Percentiles rank a stretch among this genome's conserved stretches.
phyloP scores from a whole-genome alignment of 257 asterid species.

The Osmanthus fragrans region DNA sequence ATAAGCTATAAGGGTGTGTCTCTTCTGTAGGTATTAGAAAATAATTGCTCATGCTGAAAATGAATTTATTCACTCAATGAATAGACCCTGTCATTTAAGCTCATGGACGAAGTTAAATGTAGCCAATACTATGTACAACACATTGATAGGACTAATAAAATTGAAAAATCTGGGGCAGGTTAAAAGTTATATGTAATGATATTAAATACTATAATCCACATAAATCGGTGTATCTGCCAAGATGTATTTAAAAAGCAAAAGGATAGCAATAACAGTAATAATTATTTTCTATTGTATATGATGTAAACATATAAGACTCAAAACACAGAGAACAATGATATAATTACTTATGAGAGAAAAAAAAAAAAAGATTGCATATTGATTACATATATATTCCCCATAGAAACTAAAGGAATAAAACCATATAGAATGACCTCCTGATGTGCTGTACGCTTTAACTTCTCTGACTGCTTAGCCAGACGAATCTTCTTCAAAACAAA shows the following conservation, averaged over 20 bases:
- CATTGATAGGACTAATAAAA: neutral
- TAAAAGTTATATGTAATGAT: neutral
- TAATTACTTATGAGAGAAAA: neutral
- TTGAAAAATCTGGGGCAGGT: neutral
- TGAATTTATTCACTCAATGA: neutral
- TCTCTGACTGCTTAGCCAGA: slow-evolving; percentile 75
- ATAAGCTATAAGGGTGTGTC: neutral
- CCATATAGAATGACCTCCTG: slow-evolving; percentile 65
- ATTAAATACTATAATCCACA: neutral
- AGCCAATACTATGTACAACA: neutral
- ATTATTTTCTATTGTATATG: neutral
- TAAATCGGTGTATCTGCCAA: neutral
- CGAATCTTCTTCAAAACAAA: slow-evolving; percentile 87
- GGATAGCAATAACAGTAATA: neutral
- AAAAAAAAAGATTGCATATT: slow-evolving; percentile 1
- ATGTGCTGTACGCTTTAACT: slow-evolving; percentile 70
- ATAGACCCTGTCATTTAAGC: neutral
- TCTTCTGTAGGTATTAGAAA: neutral
- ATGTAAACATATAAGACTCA: neutral
- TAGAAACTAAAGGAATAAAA: neutral
- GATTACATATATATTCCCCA: neutral
- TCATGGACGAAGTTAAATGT: neutral
- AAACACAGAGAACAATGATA: neutral
- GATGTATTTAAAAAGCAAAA: neutral
- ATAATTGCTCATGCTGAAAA: neutral